phyloP scores from a whole-genome alignment of 2,329 filamentous ascomycete genomes.

The Helotiales sp. region DNA sequence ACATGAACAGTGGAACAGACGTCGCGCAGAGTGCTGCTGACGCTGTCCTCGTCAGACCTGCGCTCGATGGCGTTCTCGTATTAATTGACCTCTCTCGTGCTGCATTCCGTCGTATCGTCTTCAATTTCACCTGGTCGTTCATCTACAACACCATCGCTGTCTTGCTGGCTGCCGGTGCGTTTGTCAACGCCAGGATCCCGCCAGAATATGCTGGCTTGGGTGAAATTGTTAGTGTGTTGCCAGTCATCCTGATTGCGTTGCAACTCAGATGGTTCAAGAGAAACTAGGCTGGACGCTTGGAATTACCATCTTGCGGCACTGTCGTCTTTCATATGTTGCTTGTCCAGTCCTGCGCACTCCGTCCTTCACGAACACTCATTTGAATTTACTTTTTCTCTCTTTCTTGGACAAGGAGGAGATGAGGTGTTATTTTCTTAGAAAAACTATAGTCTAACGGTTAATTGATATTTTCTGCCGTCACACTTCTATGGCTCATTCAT shows the following conservation, averaged over 20 bases:
- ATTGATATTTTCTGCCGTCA: too few relatives aligned
- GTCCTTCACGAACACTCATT: too few relatives aligned
- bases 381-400: too few relatives aligned
- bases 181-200: constrained; percentile 56
- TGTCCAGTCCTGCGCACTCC: too few relatives aligned
- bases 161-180: constrained; percentile 62
- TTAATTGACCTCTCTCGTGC: constrained; percentile 57
- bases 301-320: background rate
- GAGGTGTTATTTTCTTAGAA: too few relatives aligned
- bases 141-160: constrained; percentile 68
- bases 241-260: constrained; percentile 54
- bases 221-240: constrained; percentile 68
- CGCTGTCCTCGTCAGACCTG: constrained; percentile 66
- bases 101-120: constrained; percentile 51
- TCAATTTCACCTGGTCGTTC: constrained; percentile 68
- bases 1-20: constrained; percentile 66
- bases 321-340: background rate
- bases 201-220: constrained; percentile 66
- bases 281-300: background rate
- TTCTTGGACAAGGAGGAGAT: too few relatives aligned
- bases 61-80: constrained; percentile 59
- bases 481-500: too few relatives aligned
- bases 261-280: constrained; percentile 26
- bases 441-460: too few relatives aligned
- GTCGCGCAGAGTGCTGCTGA: constrained; percentile 71